phyloP scores from a whole-genome alignment of 768 basidiomycete species.

The Amanita pseudoporphyria region DNA sequence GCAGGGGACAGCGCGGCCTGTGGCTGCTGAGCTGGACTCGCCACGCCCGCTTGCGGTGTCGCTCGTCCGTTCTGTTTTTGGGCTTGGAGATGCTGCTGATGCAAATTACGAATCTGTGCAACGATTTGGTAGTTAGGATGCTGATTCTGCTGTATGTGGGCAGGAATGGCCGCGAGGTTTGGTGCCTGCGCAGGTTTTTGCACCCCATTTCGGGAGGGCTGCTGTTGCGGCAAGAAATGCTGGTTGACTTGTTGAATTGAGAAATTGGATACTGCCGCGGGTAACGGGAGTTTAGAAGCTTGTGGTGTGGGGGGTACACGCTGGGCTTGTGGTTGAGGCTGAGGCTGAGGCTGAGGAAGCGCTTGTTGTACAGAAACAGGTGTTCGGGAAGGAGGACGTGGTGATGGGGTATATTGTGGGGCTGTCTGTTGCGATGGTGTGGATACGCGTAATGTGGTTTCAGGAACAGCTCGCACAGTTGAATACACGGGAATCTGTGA shows the following conservation, averaged over 20 bases:
- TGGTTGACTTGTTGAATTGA: conserved; percentile 7
- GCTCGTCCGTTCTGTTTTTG: conserved; percentile 4
- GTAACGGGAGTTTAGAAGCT: conserved; percentile 2
- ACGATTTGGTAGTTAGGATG: neutral
- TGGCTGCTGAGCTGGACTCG: conserved; percentile 3
- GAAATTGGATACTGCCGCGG: conserved; percentile 5
- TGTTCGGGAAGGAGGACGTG: conserved; percentile 15
- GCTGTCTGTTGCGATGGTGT: conserved; percentile 3
- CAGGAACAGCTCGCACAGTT: neutral
- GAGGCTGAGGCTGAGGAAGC: conserved; percentile 13
- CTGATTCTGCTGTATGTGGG: conserved; percentile 1
- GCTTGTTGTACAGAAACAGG: conserved; percentile 13
- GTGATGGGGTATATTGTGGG: conserved; percentile 8
- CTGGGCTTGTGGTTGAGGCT: conserved; percentile 6
- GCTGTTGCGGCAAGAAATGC: conserved; percentile 8
- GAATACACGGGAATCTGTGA: conserved; percentile 4
- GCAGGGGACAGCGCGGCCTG: conserved; percentile 2
- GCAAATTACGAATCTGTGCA: conserved; percentile 1
- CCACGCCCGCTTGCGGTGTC: conserved; percentile 3
- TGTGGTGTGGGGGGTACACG: conserved; percentile 5
- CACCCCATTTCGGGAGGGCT: neutral
- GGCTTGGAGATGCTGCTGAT: conserved; percentile 3
- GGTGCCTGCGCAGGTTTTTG: conserved; percentile 3
- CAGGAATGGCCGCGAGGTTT: conserved; percentile 1
- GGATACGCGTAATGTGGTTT: neutral